These are phyloP conservation scores for Thermomyces lanuginosus DNA, from an alignment of 2,329 filamentous ascomycete genomes.

Conservation along the genomic window DNA sequence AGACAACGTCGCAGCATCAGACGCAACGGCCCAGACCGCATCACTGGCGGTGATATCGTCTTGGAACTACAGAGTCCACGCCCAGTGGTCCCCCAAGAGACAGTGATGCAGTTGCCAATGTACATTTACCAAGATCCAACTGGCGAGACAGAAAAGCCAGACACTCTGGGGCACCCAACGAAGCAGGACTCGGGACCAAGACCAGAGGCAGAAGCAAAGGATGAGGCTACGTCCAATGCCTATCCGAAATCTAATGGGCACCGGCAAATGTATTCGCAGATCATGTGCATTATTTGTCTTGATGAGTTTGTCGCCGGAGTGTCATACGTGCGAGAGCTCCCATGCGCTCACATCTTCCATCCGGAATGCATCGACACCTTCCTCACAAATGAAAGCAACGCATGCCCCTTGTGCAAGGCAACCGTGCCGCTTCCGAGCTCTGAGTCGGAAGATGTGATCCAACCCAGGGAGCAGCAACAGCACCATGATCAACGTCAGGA, in stretches of 20 bases:
- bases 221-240: slow-evolving; percentile 3
- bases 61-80: too few species aligned
- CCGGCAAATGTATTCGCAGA: slow-evolving; percentile 45
- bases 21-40: too few species aligned
- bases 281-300: slow-evolving; percentile 78
- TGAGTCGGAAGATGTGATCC: slow-evolving; percentile 54
- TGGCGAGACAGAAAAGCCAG: background rate
- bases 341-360: slow-evolving; percentile 87
- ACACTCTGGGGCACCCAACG: background rate
- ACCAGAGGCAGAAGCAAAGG: background rate
- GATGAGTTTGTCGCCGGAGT: slow-evolving; percentile 56
- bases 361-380: slow-evolving; percentile 82
- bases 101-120: slow-evolving; percentile 59
- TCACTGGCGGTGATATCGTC: too few species aligned
- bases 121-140: slow-evolving; percentile 48
- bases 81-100: slow-evolving; percentile 54
- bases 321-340: slow-evolving; percentile 65
- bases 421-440: slow-evolving; percentile 56
- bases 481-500: too few species aligned
- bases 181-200: background rate
- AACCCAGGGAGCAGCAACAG: slow-evolving; percentile 73
- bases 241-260: slow-evolving; percentile 5
- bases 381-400: slow-evolving; percentile 57
- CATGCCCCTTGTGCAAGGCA: slow-evolving; percentile 84
- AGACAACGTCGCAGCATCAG: too few species aligned